A percentile compares a stretch with the other conserved stretches of the same genome.
These are phyloP conservation scores for Drechslerella coelobrocha DNA, from an alignment of 2,329 filamentous ascomycete genomes.

Conservation along the genomic window DNA sequence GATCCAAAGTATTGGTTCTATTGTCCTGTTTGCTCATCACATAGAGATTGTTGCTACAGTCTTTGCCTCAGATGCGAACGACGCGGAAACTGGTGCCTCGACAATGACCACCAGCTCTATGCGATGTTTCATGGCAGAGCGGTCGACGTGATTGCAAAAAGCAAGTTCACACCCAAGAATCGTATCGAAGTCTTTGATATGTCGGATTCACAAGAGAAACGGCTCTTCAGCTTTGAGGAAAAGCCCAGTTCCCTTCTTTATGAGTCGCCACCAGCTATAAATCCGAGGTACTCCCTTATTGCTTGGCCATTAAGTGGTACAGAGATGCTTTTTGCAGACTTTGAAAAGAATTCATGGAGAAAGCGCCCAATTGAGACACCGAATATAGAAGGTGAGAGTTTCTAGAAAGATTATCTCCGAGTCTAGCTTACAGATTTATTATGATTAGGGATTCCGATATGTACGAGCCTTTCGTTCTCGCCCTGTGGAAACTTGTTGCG, in stretches of 20 bases:
- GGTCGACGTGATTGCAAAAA: background rate
- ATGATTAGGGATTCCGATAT: background rate
- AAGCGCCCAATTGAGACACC: no score
- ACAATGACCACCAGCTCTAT: slow-evolving; percentile 1
- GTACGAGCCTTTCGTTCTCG: slow-evolving; percentile 2
- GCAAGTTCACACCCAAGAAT: background rate
- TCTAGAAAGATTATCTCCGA: no score
- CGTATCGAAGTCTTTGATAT: background rate
- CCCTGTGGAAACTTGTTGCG: background rate
- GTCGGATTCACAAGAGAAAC: background rate
- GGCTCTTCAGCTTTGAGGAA: background rate
- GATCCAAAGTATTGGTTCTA: no score
- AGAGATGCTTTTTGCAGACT: slow-evolving; percentile 3
- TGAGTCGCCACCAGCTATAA: slow-evolving; percentile 3
- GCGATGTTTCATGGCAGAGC: background rate
- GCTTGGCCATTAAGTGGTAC: slow-evolving; percentile 4
- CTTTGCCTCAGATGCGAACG: background rate
- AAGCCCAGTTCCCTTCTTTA: background rate
- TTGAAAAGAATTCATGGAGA: background rate
- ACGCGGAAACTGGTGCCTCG: background rate
- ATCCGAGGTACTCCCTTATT: background rate
- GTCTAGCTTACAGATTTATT: background rate
- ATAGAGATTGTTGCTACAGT: background rate
- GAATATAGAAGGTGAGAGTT: no score
- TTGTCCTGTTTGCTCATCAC: no score